These are phyloP conservation scores for Mediolabrus comicus DNA, from an alignment of 108 stramenopile species.

Conservation along the genomic window DNA sequence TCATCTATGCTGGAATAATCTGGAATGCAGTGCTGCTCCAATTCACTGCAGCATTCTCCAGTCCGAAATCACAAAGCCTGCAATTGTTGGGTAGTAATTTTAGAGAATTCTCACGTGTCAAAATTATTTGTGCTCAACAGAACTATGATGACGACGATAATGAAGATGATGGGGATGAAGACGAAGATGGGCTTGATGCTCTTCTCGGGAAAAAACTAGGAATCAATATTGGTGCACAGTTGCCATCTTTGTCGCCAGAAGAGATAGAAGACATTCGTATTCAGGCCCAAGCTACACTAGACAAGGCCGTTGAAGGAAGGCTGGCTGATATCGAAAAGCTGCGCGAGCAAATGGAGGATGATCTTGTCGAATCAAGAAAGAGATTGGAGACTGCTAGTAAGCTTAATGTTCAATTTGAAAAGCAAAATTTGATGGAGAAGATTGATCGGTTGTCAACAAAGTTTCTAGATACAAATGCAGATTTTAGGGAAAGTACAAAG, in stretches of 20 bases:
- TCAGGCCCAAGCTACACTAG: conserved; percentile 50
- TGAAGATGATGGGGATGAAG: conserved; percentile 16
- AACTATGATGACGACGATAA: conserved; percentile 1
- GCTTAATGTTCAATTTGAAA: conserved; percentile 29
- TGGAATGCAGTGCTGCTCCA: no score
- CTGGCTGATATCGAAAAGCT: conserved; percentile 65
- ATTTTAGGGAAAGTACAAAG: conserved; percentile 21
- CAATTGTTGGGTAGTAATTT: neutral
- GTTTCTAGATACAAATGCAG: conserved; percentile 46
- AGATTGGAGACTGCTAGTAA: conserved; percentile 45
- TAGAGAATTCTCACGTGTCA: neutral
- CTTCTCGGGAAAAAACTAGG: conserved; percentile 34
- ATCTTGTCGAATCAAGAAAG: conserved; percentile 35
- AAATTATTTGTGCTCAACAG: neutral
- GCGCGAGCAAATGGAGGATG: conserved; percentile 42
- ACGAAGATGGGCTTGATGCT: conserved; percentile 12
- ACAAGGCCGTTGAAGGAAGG: conserved; percentile 52
- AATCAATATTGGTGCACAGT: conserved; percentile 17
- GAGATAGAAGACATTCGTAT: conserved; percentile 57
- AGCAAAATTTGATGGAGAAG: conserved; percentile 56
- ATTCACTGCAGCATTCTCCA: neutral
- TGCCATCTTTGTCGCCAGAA: conserved; percentile 6
- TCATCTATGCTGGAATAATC: neutral
- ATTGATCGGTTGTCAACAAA: conserved; percentile 61
- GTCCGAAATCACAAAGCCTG: neutral